A percentile compares a stretch with the other conserved stretches of the same genome.
These are phyloP conservation scores for Salix koriyanagi DNA, from an alignment of 345 rosid genomes.

Conservation along the genomic window DNA sequence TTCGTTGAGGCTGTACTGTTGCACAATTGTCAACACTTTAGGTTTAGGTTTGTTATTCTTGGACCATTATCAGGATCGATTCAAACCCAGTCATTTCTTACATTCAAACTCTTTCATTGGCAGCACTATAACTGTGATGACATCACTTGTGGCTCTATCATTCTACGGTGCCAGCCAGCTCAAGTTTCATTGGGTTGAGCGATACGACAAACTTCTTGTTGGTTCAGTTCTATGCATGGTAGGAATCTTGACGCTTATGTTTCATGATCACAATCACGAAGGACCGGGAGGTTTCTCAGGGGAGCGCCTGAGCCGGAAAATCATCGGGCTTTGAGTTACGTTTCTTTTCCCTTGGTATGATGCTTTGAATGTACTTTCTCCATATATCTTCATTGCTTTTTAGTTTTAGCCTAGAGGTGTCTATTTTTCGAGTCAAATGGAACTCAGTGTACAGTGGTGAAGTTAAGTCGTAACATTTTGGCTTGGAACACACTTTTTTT, in stretches of 20 bases:
- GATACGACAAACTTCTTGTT: slow-evolving; percentile 89
- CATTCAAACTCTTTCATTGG: slow-evolving; percentile 15
- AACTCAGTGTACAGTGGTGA: not conserved
- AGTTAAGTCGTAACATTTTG: not conserved
- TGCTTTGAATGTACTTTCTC: not conserved
- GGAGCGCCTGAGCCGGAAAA: slow-evolving; percentile 59
- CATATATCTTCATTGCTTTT: not conserved
- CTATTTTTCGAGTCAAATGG: not conserved
- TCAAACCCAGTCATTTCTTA: not conserved
- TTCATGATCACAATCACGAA: slow-evolving; percentile 71
- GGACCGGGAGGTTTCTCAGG: slow-evolving; percentile 34
- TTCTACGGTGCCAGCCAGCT: slow-evolving; percentile 98
- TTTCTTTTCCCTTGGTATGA: not conserved
- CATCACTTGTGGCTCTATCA: slow-evolving; percentile 89
- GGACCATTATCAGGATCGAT: not conserved
- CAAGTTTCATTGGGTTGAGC: slow-evolving; percentile 96
- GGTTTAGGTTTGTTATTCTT: not conserved
- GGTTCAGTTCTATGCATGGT: slow-evolving; percentile 94
- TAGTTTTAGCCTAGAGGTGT: not conserved
- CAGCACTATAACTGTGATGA: slow-evolving; percentile 95
- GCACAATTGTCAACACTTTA: not conserved
- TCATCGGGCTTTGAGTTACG: slow-evolving; percentile 38
- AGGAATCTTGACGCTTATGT: slow-evolving; percentile 79
- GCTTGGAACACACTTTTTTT: not conserved
- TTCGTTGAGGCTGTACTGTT: not conserved